Percentiles rank a stretch among this genome's conserved stretches.
Conservation (phyloP, 2,329 filamentous ascomycete species). For the Ophiocordyceps camponoti-leonardi region DNA sequence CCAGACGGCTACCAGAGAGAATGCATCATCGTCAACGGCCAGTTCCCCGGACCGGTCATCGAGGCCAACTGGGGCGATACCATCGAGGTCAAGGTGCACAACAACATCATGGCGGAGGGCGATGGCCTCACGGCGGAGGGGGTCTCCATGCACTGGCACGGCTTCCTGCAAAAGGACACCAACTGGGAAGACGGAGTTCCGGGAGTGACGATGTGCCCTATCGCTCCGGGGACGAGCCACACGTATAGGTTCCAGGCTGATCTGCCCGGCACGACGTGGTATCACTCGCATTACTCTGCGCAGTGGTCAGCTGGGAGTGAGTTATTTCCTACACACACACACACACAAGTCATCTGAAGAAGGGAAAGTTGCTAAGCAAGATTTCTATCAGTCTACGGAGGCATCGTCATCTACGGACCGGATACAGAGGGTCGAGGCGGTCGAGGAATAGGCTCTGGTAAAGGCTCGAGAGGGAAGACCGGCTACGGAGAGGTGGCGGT, state of each 20-base stretch:
- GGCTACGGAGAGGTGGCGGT: too few relatives aligned
- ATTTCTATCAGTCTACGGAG: slow-evolving; percentile 26
- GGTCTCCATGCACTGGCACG: slow-evolving; percentile 34
- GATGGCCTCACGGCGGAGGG: slow-evolving; percentile 18
- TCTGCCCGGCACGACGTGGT: slow-evolving; percentile 39
- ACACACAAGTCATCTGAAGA: too few relatives aligned
- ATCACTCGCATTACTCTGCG: slow-evolving; percentile 42
- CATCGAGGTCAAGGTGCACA: slow-evolving; percentile 49
- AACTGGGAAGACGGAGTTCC: slow-evolving; percentile 37
- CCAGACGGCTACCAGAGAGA: slow-evolving; percentile 38
- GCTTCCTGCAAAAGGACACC: slow-evolving; percentile 28
- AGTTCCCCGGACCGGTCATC: slow-evolving; percentile 50
- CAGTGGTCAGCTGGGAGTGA: slow-evolving; percentile 37
- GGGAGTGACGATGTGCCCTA: slow-evolving; percentile 44
- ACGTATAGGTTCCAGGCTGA: slow-evolving; percentile 35
- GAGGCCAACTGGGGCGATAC: slow-evolving; percentile 46
- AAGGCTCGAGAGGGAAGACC: too few relatives aligned
- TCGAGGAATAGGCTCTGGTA: too few relatives aligned
- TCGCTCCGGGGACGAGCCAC: slow-evolving; percentile 39
- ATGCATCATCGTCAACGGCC: slow-evolving; percentile 44
- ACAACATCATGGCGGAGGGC: slow-evolving; percentile 36
- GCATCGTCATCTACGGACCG: slow-evolving; percentile 41
- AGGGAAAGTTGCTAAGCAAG: too few relatives aligned
- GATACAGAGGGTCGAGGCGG: slow-evolving; percentile 8
- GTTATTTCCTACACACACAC: too few relatives aligned